Percentiles rank a stretch among this genome's conserved stretches.
Evolutionary conservation across 352 stramenopile genomes (phyloP).

Genomic region (Phytophthora pseudosyringae): DNA sequence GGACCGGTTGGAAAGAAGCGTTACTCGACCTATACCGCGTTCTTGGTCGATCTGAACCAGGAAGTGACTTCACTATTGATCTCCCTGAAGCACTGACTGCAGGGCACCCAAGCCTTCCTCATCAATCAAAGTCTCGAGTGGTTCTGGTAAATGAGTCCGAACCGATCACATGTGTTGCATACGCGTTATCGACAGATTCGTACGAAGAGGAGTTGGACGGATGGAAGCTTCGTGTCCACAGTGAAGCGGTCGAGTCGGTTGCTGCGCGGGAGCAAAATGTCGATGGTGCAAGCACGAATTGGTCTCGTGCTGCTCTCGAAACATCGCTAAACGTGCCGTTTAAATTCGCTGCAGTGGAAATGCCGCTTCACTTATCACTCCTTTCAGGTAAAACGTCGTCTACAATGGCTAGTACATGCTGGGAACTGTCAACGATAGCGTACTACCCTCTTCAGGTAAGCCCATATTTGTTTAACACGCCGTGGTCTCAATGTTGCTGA

Average conservation of each 20-base stretch:
- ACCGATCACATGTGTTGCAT: slow-evolving; percentile 95
- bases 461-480: not conserved
- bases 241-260: slow-evolving; percentile 44
- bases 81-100: slow-evolving; percentile 68
- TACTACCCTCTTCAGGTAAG: slow-evolving; percentile 84
- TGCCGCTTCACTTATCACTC: slow-evolving; percentile 67
- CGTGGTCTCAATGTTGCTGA: not conserved
- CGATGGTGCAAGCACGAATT: slow-evolving; percentile 53
- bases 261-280: slow-evolving; percentile 19
- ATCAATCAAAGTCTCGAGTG: slow-evolving; percentile 88
- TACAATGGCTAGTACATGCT: slow-evolving; percentile 45
- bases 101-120: slow-evolving; percentile 90
- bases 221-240: slow-evolving; percentile 70
- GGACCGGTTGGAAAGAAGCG: slow-evolving; percentile 63
- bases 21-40: slow-evolving; percentile 76
- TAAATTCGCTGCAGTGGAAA: slow-evolving; percentile 64
- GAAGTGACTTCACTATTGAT: slow-evolving; percentile 77
- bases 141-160: slow-evolving; percentile 94
- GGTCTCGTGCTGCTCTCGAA: slow-evolving; percentile 66
- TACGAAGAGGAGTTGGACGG: slow-evolving; percentile 78
- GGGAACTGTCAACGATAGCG: slow-evolving; percentile 77
- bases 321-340: slow-evolving; percentile 64
- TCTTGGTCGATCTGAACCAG: slow-evolving; percentile 60
- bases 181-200: slow-evolving; percentile 93
- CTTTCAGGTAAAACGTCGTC: slow-evolving; percentile 48